Evolutionary conservation across 75 land plant species (phyloP).

Genomic region (Picea glauca): DNA sequence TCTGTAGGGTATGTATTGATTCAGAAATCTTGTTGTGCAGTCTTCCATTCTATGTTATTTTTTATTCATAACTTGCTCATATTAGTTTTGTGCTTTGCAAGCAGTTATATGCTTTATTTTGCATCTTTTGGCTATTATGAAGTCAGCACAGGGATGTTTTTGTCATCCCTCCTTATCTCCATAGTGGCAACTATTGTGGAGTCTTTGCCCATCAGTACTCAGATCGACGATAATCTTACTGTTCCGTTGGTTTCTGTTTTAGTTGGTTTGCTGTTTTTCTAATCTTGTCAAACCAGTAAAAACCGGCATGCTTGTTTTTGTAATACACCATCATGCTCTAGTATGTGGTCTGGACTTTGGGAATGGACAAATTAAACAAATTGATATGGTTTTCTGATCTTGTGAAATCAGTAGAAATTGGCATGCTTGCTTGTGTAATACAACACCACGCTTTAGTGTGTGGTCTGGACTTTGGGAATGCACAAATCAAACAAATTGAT

Average conservation of each 20-base stretch:
- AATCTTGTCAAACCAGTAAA: constrained; percentile 3
- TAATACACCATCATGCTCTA: background rate
- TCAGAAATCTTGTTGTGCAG: background rate
- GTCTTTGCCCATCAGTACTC: constrained; percentile 81
- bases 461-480: too few relatives aligned
- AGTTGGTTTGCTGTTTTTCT: constrained; percentile 57
- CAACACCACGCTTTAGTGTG: background rate
- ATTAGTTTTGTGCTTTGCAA: background rate
- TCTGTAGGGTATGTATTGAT: constrained; percentile 56
- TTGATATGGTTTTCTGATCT: constrained; percentile 52
- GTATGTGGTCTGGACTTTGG: too few relatives aligned
- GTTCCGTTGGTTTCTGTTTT: constrained; percentile 71
- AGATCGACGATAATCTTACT: constrained; percentile 92
- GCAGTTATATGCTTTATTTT: constrained; percentile 84
- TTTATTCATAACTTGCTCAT: background rate
- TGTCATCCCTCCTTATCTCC: constrained; percentile 57
- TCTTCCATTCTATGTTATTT: too few relatives aligned
- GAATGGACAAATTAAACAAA: background rate
- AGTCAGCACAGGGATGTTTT: constrained; percentile 37
- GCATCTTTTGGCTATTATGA: constrained; percentile 56
- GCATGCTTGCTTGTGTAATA: background rate
- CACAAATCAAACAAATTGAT: background rate
- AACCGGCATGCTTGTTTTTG: background rate
- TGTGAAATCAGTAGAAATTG: background rate
- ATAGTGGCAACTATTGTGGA: constrained; percentile 66